Percentiles rank a stretch among this genome's conserved stretches.
These are phyloP conservation scores for Vitis hybrid DNA, from an alignment of 177 flowering plant genomes.

Conservation along the genomic window DNA sequence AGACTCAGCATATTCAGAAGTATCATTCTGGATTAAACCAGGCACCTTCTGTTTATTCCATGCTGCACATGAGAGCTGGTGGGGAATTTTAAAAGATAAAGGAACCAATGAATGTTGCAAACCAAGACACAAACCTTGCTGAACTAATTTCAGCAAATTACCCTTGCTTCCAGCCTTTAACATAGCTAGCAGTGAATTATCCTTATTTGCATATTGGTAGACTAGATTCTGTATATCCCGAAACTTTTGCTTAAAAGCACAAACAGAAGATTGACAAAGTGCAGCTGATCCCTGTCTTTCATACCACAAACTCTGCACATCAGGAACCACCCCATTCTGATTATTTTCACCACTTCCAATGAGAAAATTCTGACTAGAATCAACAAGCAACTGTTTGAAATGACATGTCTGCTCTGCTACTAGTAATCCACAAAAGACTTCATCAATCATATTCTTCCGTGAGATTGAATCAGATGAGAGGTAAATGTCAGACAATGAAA, in stretches of 20 bases:
- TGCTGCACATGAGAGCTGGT: slow-evolving; percentile 50
- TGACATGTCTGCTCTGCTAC: slow-evolving; percentile 58
- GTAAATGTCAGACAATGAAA: slow-evolving; percentile 73
- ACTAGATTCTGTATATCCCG: slow-evolving; percentile 58
- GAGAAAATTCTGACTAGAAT: slow-evolving; percentile 35
- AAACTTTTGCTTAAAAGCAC: slow-evolving; percentile 55
- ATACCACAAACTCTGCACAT: slow-evolving; percentile 25
- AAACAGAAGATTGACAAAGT: slow-evolving; percentile 45
- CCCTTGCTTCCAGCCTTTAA: slow-evolving; percentile 90
- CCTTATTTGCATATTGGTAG: slow-evolving; percentile 45
- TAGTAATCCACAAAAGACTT: slow-evolving; percentile 56
- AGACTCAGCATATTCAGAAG: slow-evolving; percentile 27
- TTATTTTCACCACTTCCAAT: slow-evolving; percentile 30
- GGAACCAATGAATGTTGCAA: slow-evolving; percentile 63
- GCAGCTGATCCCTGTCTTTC: slow-evolving; percentile 53
- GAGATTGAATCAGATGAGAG: slow-evolving; percentile 50
- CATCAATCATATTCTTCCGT: slow-evolving; percentile 62
- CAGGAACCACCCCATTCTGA: slow-evolving; percentile 16
- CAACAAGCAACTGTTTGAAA: slow-evolving; percentile 50
- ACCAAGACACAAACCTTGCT: slow-evolving; percentile 85
- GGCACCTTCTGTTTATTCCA: slow-evolving; percentile 46
- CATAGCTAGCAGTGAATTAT: slow-evolving; percentile 75
- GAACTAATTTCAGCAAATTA: slow-evolving; percentile 58
- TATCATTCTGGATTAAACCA: slow-evolving; percentile 6
- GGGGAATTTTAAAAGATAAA: slow-evolving; percentile 62